Evolutionary conservation across 2,329 filamentous ascomycete genomes (phyloP), one percentile per base, ranked within the genome.

Genomic region (Colletotrichum lini): DNA sequence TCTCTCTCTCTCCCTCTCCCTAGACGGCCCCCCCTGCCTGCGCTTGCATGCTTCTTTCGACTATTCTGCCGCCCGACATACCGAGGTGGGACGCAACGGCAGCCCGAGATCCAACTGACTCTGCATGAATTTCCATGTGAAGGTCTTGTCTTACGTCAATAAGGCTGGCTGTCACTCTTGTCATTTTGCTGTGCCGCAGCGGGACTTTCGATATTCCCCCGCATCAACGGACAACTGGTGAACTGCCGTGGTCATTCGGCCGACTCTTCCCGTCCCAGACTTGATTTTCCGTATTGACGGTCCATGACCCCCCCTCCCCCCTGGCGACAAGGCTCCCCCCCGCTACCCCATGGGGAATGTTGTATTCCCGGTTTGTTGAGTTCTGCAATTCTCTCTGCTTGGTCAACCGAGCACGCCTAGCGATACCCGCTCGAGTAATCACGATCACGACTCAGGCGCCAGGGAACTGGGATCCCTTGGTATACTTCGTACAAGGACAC

Each of bases 291-390:
- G 26, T 30, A 30, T 30, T 30, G 26, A 30, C 26, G 6, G 26
- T 30, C 26, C 26, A 30, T 30, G 21, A 62, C 57, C 15, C 23
- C 38, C 49, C 26, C 21, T 35, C 13, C 58, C 45, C 45, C 68
- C 64, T 42, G 45, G 58, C 16, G n/a, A 35, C 1, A 26, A 52
- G 58, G 26, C 26, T 0, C 4, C 26, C 68, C 47, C 50, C 68
- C 58, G 53, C 65, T 71, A 71, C 68, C 68, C 68, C 68, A 71
- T 58, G 68, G 68, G 65, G 65, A 71, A 71, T 13, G 68, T 68
- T 59, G 58, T 65, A 68, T 58, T 63, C 45, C n/a, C 40, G 40
- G 45, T 53, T 63, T 63, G 40, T 47, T 59, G 44, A 53, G n/a
- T 49, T 15, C 26, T 44, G 47, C n/a, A 30, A 4, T 6, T 30